phyloP scores from a whole-genome alignment of 2,329 filamentous ascomycete species.

The Epichloe elymi region DNA sequence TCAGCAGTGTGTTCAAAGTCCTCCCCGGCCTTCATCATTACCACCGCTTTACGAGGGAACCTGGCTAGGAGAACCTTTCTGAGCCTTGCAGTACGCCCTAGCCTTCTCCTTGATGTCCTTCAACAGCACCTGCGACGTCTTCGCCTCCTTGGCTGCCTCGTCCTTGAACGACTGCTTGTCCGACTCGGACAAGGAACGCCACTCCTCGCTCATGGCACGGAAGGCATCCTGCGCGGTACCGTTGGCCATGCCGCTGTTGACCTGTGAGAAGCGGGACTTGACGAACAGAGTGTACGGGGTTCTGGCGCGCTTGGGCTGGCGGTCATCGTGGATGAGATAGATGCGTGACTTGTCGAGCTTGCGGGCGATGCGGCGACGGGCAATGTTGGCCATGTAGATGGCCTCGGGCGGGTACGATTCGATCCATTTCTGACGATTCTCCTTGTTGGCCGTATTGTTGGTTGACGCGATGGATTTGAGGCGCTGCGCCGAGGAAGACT shows the following conservation, averaged over 20 bases:
- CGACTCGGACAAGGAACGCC: constrained; percentile 27
- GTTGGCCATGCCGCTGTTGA: constrained; percentile 12
- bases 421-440: constrained; percentile 34
- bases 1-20: too few relatives aligned
- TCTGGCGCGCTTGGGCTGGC: constrained; percentile 28
- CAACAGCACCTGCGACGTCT: constrained; percentile 7
- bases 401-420: constrained; percentile 24
- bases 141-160: constrained; percentile 9
- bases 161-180: constrained; percentile 30
- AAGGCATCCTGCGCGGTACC: constrained; percentile 9
- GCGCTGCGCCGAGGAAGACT: constrained; percentile 8
- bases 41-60: too few relatives aligned
- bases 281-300: constrained; percentile 24
- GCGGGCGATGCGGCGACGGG: constrained; percentile 29
- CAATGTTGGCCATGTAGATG: constrained; percentile 33
- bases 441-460: constrained; percentile 30
- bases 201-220: constrained; percentile 21
- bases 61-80: constrained; percentile 3
- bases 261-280: constrained; percentile 21
- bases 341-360: constrained; percentile 16
- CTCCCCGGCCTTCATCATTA: too few relatives aligned
- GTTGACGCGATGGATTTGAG: constrained; percentile 20
- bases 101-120: constrained; percentile 18
- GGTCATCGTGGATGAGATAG: constrained; percentile 30
- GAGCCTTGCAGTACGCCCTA: constrained; percentile 10